These are phyloP conservation scores for Cercospora citrullina DNA, from an alignment of 2,329 filamentous ascomycete genomes.

Conservation along the genomic window DNA sequence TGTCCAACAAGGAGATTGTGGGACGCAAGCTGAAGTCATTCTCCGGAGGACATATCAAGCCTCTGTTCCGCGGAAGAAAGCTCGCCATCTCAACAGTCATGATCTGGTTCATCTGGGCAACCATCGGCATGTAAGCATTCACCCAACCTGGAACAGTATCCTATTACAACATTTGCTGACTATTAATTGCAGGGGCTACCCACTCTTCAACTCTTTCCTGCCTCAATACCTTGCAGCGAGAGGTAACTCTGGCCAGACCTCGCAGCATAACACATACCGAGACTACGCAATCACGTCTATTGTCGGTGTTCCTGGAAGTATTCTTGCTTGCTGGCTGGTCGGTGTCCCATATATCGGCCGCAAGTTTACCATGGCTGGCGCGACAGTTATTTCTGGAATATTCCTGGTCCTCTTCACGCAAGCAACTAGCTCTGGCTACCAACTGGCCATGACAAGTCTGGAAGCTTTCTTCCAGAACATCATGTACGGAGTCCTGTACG, in stretches of 20 bases:
- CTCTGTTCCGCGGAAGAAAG: conserved; percentile 57
- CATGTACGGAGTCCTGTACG: conserved; percentile 70
- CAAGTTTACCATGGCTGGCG: conserved; percentile 68
- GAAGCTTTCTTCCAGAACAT: conserved; percentile 71
- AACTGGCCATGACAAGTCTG: conserved; percentile 57
- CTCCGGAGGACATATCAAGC: conserved; percentile 63
- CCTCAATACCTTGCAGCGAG: conserved; percentile 73
- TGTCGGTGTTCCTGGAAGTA: conserved; percentile 72
- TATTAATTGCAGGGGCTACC: conserved; percentile 59
- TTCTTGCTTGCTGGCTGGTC: conserved; percentile 73
- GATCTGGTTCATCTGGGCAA: conserved; percentile 78
- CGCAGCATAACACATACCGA: conserved; percentile 59
- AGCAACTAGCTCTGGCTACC: conserved; percentile 56
- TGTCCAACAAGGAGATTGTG: conserved; percentile 53
- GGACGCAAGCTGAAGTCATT: conserved; percentile 64
- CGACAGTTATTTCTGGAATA: conserved; percentile 65
- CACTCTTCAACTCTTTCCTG: conserved; percentile 87
- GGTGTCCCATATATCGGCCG: conserved; percentile 70
- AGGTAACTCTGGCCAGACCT: conserved; percentile 44
- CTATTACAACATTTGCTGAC: neutral
- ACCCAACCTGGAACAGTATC: neutral
- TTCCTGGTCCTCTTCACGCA: conserved; percentile 68
- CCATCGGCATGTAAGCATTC: conserved; percentile 63
- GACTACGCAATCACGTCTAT: conserved; percentile 81
- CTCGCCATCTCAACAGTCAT: conserved; percentile 52